These are phyloP conservation scores for Excoecaria agallocha DNA, from an alignment of 345 rosid species.

Conservation along the genomic window DNA sequence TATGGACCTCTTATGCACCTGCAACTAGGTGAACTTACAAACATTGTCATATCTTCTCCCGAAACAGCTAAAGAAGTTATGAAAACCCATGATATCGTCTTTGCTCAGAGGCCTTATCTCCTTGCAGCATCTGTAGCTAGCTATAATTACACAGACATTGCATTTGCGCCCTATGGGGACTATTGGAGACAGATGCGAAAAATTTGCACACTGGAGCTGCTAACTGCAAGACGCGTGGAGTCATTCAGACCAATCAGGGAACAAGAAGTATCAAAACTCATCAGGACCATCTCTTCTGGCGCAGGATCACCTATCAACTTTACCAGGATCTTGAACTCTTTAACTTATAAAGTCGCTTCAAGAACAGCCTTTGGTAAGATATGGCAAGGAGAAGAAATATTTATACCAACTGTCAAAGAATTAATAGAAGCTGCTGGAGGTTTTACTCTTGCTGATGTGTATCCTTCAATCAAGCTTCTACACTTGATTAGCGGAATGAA, in stretches of 20 bases:
- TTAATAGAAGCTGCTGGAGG: background rate
- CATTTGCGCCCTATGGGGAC: slow-evolving; percentile 6
- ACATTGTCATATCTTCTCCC: background rate
- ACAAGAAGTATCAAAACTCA: slow-evolving; percentile 2
- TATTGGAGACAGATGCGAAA: slow-evolving; percentile 8
- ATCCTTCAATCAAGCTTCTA: slow-evolving; percentile 1
- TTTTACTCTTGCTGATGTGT: slow-evolving; percentile 5
- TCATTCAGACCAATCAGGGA: slow-evolving; percentile 7
- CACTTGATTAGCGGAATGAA: background rate
- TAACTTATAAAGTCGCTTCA: background rate
- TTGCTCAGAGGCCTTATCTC: background rate
- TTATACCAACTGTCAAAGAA: background rate
- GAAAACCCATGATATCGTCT: background rate
- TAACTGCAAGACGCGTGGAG: background rate
- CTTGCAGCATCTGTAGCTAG: background rate
- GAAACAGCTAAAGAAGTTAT: background rate
- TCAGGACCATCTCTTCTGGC: background rate
- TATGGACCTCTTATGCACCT: background rate
- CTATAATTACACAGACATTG: background rate
- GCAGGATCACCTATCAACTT: slow-evolving; percentile 1
- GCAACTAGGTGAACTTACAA: background rate
- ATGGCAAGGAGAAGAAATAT: slow-evolving; percentile 6
- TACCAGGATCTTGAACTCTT: background rate
- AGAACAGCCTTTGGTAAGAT: slow-evolving; percentile 7
- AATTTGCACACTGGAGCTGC: slow-evolving; percentile 1